Percentiles rank a stretch among this genome's conserved stretches.
These are phyloP conservation scores for Claviceps maximensis DNA, from an alignment of 2,329 filamentous ascomycete genomes.

Conservation along the genomic window DNA sequence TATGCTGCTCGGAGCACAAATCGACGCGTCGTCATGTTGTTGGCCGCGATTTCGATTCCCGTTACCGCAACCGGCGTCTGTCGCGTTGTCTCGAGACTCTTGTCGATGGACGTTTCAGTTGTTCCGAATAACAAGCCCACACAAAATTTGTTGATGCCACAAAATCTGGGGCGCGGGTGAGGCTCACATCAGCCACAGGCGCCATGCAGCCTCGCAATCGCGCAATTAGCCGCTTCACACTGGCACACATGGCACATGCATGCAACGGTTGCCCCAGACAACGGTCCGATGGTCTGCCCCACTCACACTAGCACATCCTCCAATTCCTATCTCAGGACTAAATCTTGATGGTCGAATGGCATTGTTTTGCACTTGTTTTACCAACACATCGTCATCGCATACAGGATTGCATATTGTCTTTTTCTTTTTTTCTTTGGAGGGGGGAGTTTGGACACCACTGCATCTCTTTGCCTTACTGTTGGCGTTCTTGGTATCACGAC, in stretches of 20 bases:
- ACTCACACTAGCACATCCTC: neutral
- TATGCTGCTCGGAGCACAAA: neutral
- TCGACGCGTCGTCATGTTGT: conserved; percentile 8
- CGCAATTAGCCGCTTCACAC: neutral
- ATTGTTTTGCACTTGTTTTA: conserved; percentile 7
- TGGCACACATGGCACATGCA: neutral
- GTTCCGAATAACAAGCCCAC: neutral
- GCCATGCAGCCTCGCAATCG: neutral
- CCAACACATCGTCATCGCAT: conserved; percentile 9
- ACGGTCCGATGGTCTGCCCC: conserved; percentile 23
- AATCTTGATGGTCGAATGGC: conserved; percentile 2
- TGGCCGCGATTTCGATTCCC: neutral
- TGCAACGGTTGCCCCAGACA: conserved; percentile 21
- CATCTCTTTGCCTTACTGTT: conserved; percentile 6
- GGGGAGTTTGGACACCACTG: neutral
- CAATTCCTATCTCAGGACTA: conserved; percentile 7
- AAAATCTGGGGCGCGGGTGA: neutral
- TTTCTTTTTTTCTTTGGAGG: neutral
- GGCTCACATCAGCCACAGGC: neutral
- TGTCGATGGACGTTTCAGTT: neutral
- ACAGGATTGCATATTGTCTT: conserved; percentile 11
- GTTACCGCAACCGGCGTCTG: neutral
- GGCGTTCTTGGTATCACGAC: conserved; percentile 4
- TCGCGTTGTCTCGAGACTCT: neutral
- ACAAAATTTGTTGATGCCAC: neutral